Evolutionary conservation across 2,329 filamentous ascomycete genomes (phyloP), one percentile per base, ranked within the genome.

Genomic region (Fusarium ambrosium): DNA sequence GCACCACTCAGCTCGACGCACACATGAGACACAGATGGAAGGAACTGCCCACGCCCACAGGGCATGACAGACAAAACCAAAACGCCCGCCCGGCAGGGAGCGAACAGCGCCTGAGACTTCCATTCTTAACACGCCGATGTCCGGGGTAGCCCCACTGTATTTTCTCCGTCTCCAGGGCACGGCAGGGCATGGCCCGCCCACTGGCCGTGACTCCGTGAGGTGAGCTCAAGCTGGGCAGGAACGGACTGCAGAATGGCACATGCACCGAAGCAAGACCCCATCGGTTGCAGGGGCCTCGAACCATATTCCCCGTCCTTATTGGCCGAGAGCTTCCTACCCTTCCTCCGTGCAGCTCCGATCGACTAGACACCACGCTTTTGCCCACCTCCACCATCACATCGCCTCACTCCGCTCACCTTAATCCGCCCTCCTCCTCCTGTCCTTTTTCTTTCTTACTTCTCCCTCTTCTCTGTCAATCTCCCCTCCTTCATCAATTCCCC

Each of bases 91-190:
- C 18, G 60, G 60, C 41, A 24, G 41, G 41, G 29, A 24, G 34
- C 62, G 34, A 65, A 43, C 43, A 53, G 48, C 48, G 68, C 68
- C 37, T 72, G 48, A 61, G 56, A 72, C 59, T 72, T 32, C 61
- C 64, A 64, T 69, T 73, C 53, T 68, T 64, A 62, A 67, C 67
- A 59, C 74, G 75, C 77, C 77, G 77, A 77, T 79, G 77, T 79
- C 77, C 77, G 77, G 77, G 77, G 77, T 79, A 79, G 69, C 69
- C 67, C 77, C 77, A 77, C 77, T 68, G 68, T 55, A 68, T 43
- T 62, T 68, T 61, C 59, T 70, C 51, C 56, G 45, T 61, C 55
- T 27, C 55, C 32, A 59, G 55, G 55, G 55, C 45, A 48, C 43
- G n/a, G n/a, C 41, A 24, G n/a, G 45, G 22, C 43, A 22, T 32